Evolutionary conservation across 2,329 filamentous ascomycete genomes (phyloP), one percentile per base, ranked within the genome.

Genomic region (Nemania bipapillata): DNA sequence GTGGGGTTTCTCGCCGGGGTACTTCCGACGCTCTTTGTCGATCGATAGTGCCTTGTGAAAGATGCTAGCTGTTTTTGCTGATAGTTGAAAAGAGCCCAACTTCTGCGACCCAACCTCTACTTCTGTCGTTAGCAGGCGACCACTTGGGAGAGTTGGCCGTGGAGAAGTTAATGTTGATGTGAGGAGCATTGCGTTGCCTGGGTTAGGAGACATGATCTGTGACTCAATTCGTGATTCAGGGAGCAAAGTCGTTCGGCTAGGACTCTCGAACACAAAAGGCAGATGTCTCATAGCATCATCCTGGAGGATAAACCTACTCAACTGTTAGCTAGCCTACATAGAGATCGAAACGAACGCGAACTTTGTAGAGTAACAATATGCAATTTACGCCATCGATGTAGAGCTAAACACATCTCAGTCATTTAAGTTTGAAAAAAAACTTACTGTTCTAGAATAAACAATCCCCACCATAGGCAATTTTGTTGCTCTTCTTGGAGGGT

Each of bases 361-460:
- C 32, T 45, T 56, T 17, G 8, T 17, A 20, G 53, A 11, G n/a
- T 56, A 24, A 26, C 11, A 9, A 28, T 4, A 50, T 26, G n/a
- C 37, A n/a, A 40, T n/a, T 45, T 47, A 32, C 30, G 26, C 20
- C 22, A 59, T 55, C 22, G 22, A 26, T 52, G 24, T 30, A n/a
- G 37, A 28, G 22, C 24, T 12, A 22, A 24, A 57, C 8, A 9
- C 22, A 37, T 28, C 32, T 20, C 9, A 15, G 22, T 17, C 47
- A 9, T 22, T 17, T 37, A 1, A 42, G n/a, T 20, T 11, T 32
- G 62, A 32, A 20, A 26, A 15, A 28, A 26, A 24, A 76, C 80
- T 76, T 71, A 81, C 80, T 83, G 81, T 66, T 84, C 82, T 32
- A 83, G 74, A 20, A 83, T 81, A 66, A 84, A 80, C 49, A 83